These are phyloP conservation scores for Mallotus repandus DNA, from an alignment of 441 rosid species.

Conservation along the genomic window DNA sequence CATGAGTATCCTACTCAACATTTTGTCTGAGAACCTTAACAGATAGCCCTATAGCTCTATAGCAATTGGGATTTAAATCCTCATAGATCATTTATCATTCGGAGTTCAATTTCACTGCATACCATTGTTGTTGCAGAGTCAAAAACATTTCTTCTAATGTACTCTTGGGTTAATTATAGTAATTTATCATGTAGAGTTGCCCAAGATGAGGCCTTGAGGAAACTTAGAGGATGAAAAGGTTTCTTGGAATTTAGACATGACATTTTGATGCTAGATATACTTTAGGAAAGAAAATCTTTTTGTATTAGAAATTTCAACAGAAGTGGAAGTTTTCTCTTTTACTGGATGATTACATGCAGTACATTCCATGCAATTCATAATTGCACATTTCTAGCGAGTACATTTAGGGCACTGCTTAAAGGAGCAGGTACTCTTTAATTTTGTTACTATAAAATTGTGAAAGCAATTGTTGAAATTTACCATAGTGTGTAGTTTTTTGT, in stretches of 20 bases:
- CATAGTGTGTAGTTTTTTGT: too few species aligned
- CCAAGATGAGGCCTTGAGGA: slow-evolving; percentile 21
- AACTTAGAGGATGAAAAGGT: slow-evolving; percentile 18
- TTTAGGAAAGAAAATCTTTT: not conserved
- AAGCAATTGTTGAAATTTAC: too few species aligned
- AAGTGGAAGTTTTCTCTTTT: slow-evolving; percentile 4
- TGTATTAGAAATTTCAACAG: slow-evolving; percentile 11
- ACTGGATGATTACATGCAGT: not conserved
- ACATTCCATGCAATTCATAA: not conserved
- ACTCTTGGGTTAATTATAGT: slow-evolving; percentile 17
- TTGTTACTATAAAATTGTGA: too few species aligned
- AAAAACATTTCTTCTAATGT: slow-evolving; percentile 27
- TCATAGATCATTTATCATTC: slow-evolving; percentile 24
- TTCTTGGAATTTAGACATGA: slow-evolving; percentile 8
- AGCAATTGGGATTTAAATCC: slow-evolving; percentile 35
- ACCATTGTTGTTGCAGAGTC: slow-evolving; percentile 29
- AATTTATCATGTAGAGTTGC: slow-evolving; percentile 34
- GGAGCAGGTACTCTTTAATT: too few species aligned
- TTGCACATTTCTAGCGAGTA: too few species aligned
- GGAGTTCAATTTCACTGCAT: slow-evolving; percentile 16
- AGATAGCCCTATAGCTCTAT: slow-evolving; percentile 22
- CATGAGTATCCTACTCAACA: slow-evolving; percentile 93
- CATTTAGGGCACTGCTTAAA: too few species aligned
- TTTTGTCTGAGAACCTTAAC: slow-evolving; percentile 52
- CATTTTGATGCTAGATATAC: slow-evolving; percentile 10